These are phyloP conservation scores for Pezicula carpinea DNA, from an alignment of 2,329 filamentous ascomycete species.

Conservation along the genomic window DNA sequence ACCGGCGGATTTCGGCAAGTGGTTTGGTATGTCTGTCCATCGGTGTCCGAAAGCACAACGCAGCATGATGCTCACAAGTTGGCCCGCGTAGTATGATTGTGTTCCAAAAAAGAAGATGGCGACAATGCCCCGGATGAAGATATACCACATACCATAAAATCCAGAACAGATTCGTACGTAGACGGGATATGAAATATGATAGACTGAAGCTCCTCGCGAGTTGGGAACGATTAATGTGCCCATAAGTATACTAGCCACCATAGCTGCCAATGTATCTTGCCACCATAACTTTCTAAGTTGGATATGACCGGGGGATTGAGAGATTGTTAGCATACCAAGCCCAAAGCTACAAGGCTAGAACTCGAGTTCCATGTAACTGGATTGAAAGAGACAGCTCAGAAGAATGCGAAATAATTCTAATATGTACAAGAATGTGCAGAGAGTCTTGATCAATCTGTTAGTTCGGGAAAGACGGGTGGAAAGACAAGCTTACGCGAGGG, in stretches of 20 bases:
- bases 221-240: slow-evolving; percentile 1
- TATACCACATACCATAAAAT: slow-evolving; percentile 31
- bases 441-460: neutral
- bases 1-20: slow-evolving; percentile 40
- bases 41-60: slow-evolving; percentile 34
- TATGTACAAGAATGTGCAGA: neutral
- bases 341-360: slow-evolving; percentile 40
- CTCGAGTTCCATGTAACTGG: slow-evolving; percentile 43
- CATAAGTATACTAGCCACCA: slow-evolving; percentile 1
- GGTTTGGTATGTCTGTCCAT: slow-evolving; percentile 40
- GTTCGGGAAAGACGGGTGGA: neutral
- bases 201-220: slow-evolving; percentile 3
- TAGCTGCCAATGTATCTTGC: slow-evolving; percentile 2
- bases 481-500: neutral
- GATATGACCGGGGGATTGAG: neutral
- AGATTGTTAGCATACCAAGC: slow-evolving; percentile 30
- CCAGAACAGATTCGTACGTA: slow-evolving; percentile 29
- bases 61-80: slow-evolving; percentile 35
- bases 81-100: slow-evolving; percentile 56
- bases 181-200: slow-evolving; percentile 3
- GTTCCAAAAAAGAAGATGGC: slow-evolving; percentile 55
- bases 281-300: slow-evolving; percentile 2
- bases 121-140: slow-evolving; percentile 35
- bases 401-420: slow-evolving; percentile 5
- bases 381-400: slow-evolving; percentile 19